Evolutionary conservation across 2,329 filamentous ascomycete species (phyloP), one percentile per base, ranked within the genome.

Genomic region (Oidium heveae): DNA sequence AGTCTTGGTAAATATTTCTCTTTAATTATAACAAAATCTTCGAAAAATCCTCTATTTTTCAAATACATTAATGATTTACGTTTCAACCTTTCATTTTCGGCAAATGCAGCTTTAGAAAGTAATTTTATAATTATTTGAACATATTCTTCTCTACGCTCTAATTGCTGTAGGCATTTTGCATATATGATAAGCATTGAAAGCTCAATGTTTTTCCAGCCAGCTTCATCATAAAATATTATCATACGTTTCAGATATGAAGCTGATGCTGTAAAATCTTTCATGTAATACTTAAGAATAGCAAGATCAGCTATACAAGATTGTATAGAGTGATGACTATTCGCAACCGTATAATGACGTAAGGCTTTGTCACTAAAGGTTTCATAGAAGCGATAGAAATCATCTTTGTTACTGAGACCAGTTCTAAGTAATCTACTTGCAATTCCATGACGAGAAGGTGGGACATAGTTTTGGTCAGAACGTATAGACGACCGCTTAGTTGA

Each of bases 161-260:
- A 74, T 60, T 85, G 75, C 59, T 84, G 82, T 32, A 98, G 72
- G 65, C 88, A 96, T 52, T 77, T 75, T 0, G 84, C 77, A 64
- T 95, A 91, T 73, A 95, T 82, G 59, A 85, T 77, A 6, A 96
- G 73, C 75, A 94, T 84, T 0, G 82, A 82, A 3, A 86, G 71
- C 63, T 96, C 87, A 13, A 94, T 72, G 0, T 81, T 70, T 54
- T 75, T 79, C 88, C 91, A 96, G 49, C 80, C 77, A 55, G 76
- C 79, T 55, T 82, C 78, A 0, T 82, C 82, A 61, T 91, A 94
- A 58, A 85, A 84, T 0, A 82, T 80, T 0, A 84, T 82, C 46
- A 91, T 79, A 49, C 80, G 75, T 61, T 82, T 76, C 62, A 98
- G 91, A 62, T 84, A 88, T 0, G 75, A 75, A 0, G 84, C 80